Evolutionary conservation across 192 early-diverging fungal species (phyloP).

Genomic region (Coemansia sp.): DNA sequence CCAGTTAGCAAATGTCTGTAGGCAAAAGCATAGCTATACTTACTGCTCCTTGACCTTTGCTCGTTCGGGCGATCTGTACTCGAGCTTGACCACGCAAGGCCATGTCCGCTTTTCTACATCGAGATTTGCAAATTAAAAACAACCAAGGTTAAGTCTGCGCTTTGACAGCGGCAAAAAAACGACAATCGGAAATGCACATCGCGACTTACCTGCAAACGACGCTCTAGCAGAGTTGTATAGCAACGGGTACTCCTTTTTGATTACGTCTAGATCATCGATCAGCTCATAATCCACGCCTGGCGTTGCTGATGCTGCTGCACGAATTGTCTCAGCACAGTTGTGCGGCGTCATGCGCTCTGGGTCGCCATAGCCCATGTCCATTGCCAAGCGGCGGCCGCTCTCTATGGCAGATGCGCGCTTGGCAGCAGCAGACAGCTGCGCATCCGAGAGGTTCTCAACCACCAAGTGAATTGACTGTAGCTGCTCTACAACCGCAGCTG

Average conservation of each 20-base stretch:
- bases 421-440: conserved; percentile 40
- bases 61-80: conserved; percentile 66
- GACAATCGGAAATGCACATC: conserved; percentile 5
- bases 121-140: not conserved
- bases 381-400: conserved; percentile 65
- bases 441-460: conserved; percentile 22
- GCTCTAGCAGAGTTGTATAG: conserved; percentile 75
- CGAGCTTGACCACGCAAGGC: conserved; percentile 55
- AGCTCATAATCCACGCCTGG: conserved; percentile 61
- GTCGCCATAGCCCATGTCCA: conserved; percentile 81
- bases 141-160: not conserved
- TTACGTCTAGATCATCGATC: conserved; percentile 63
- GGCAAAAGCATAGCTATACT: conserved; percentile 35
- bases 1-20: not conserved
- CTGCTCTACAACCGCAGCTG: conserved; percentile 48
- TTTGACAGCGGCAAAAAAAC: not conserved
- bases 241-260: conserved; percentile 80
- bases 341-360: conserved; percentile 87
- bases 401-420: conserved; percentile 68
- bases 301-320: conserved; percentile 58
- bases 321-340: conserved; percentile 66
- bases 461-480: conserved; percentile 64
- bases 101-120: conserved; percentile 40
- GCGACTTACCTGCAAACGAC: conserved; percentile 60
- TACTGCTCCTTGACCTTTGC: conserved; percentile 68